Evolutionary conservation across 257 asterid species (phyloP), one percentile per base, ranked within the genome.

Genomic region (Solanum tarapatanum): DNA sequence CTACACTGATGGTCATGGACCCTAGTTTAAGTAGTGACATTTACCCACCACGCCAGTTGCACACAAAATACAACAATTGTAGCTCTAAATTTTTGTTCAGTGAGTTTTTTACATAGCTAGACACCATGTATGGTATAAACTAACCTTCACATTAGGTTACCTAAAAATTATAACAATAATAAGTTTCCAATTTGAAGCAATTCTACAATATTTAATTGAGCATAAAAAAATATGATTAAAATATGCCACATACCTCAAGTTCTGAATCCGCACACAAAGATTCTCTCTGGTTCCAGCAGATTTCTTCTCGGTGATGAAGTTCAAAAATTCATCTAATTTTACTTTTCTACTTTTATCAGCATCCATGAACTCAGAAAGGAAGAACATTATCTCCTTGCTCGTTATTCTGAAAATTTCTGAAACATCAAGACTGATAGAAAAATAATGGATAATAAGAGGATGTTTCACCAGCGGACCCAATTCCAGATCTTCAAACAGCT

Each of bases 381-480:
- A 82, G 86, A 93, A 89, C 82, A 96, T 83, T 88, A 95, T 92
- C 70, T 93, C 96, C 83, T 92, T 95, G 33, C 94, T 95, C 55
- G 89, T 93, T 91, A 97, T 94, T 90, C 90, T 95, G 91, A 84
- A 90, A 45, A 92, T 93, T 91, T 93, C 93, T 86, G 92, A 94
- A 68, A 89, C 74, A 88, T 93, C 95, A 87, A 94, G 88, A 90
- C 90, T 88, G 90, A 93, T 87, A 58, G 93, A 92, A 91, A 97
- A 97, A 90, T 94, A 97, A 83, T 94, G 94, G 87, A 90, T 88
- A 75, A 91, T 95, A 86, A 94, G 94, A 5, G 99, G 99, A 68
- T 95, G 97, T 84, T 94, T 93, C 84, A 93, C 88, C 92, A 97
- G 90, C 86, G 99, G 98, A 80, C 99, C 99, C 94, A 97, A 91